These are phyloP conservation scores for Beta macrorhiza DNA, from an alignment of 179 eudicot species.

Conservation along the genomic window DNA sequence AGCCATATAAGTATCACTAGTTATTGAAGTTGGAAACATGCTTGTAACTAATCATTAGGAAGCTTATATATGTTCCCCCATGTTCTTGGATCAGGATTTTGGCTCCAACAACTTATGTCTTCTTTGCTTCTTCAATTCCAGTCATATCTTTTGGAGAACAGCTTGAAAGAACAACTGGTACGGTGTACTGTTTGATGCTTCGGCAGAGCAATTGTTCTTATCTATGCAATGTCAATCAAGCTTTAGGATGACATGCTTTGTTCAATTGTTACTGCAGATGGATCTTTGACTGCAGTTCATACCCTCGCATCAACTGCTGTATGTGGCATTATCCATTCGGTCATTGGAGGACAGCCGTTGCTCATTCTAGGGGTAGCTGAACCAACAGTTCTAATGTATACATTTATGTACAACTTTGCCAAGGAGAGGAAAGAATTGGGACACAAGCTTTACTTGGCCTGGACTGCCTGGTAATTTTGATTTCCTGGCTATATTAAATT, in stretches of 20 bases:
- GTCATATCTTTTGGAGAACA: conserved; percentile 99
- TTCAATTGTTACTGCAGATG: conserved; percentile 48
- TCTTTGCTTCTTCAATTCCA: conserved; percentile 99
- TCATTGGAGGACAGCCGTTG: conserved; percentile 94
- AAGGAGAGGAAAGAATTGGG: conserved; percentile 87
- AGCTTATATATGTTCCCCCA: conserved; percentile 6
- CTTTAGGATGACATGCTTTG: conserved; percentile 6
- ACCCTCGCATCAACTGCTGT: conserved; percentile 94
- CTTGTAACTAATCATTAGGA: neutral
- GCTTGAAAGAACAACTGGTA: conserved; percentile 87
- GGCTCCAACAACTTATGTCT: conserved; percentile 95
- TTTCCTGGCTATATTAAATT: neutral
- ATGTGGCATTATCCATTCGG: conserved; percentile 92
- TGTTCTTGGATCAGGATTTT: conserved; percentile 60
- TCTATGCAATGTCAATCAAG: conserved; percentile 13
- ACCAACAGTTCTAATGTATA: conserved; percentile 98
- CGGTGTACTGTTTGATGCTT: conserved; percentile 28
- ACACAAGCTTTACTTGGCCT: conserved; percentile 77
- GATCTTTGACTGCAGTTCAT: conserved; percentile 91
- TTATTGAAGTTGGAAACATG: neutral
- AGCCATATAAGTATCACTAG: neutral
- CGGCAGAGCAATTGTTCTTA: conserved; percentile 7
- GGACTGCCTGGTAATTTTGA: conserved; percentile 86
- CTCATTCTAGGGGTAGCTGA: conserved; percentile 97
- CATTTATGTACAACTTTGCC: conserved; percentile 93